phyloP scores from a whole-genome alignment of 176 grass and related monocot species.

The Poa pratensis region DNA sequence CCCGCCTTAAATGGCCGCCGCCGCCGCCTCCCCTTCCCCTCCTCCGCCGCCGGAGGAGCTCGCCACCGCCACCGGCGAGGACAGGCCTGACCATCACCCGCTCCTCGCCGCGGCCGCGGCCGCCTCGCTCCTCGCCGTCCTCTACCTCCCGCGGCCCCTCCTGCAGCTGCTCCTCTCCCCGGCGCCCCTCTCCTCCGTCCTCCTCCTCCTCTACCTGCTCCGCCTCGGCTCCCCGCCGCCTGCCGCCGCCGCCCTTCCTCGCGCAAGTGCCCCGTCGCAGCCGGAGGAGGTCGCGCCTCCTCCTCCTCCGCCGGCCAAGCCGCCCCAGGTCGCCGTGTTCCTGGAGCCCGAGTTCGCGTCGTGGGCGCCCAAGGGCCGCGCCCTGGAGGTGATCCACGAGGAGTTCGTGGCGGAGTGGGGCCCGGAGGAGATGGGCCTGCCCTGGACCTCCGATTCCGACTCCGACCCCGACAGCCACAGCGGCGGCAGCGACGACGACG shows the following conservation, averaged over 20 bases:
- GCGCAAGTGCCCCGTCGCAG: neutral
- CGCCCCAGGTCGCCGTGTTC: slow-evolving; percentile 22
- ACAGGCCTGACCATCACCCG: slow-evolving; percentile 45
- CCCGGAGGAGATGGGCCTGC: slow-evolving; percentile 50
- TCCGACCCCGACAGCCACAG: slow-evolving; percentile 44
- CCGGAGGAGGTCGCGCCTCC: slow-evolving; percentile 7
- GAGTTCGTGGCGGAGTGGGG: slow-evolving; percentile 70
- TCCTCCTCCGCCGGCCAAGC: neutral
- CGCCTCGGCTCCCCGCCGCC: slow-evolving; percentile 57
- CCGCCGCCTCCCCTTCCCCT: neutral
- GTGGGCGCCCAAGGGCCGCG: slow-evolving; percentile 52
- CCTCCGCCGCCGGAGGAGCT: slow-evolving; percentile 2
- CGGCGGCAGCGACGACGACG: neutral
- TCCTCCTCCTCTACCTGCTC: slow-evolving; percentile 65
- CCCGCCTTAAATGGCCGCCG: slow-evolving; percentile 59
- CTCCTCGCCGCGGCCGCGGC: slow-evolving; percentile 53
- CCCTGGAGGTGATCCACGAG: slow-evolving; percentile 86
- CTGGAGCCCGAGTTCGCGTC: slow-evolving; percentile 56
- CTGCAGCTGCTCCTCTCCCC: slow-evolving; percentile 64
- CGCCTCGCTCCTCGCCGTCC: slow-evolving; percentile 63
- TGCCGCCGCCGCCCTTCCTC: neutral
- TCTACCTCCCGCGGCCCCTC: slow-evolving; percentile 74
- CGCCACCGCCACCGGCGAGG: neutral
- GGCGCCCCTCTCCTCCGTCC: slow-evolving; percentile 59
- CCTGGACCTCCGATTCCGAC: slow-evolving; percentile 54